Conservation (phyloP, 208 protist species). For the Naegleria fowleri region DNA sequence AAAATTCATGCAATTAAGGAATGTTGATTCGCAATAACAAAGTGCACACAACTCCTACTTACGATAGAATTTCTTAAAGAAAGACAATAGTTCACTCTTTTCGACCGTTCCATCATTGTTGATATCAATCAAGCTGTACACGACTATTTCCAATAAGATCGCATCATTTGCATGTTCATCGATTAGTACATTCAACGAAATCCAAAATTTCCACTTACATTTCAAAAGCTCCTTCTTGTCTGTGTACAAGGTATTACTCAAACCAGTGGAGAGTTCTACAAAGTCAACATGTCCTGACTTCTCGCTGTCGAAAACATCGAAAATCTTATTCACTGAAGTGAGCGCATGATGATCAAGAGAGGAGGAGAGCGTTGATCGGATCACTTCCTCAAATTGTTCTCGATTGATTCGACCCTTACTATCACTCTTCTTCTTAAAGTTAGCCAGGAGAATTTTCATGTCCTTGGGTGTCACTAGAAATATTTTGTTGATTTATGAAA, state of each 20-base stretch:
- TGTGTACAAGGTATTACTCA: neutral
- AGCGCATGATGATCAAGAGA: neutral
- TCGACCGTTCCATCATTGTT: constrained; percentile 7
- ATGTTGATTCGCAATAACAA: too few species aligned
- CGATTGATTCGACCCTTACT: neutral
- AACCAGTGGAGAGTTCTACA: constrained; percentile 1
- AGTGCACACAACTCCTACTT: too few species aligned
- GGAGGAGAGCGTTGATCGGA: neutral
- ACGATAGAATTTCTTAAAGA: constrained; percentile 19
- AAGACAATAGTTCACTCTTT: neutral
- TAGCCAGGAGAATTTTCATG: neutral
- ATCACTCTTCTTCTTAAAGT: neutral
- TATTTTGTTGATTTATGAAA: too few species aligned
- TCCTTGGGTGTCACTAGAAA: neutral
- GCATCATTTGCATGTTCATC: neutral
- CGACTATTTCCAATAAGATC: too few species aligned
- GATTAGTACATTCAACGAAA: too few species aligned
- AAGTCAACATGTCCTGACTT: neutral
- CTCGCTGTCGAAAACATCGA: neutral
- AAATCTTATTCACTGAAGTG: neutral
- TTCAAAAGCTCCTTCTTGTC: constrained; percentile 15
- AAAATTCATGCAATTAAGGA: too few species aligned
- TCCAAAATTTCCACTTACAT: too few species aligned
- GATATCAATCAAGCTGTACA: constrained; percentile 16
- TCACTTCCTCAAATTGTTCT: neutral